phyloP scores from a whole-genome alignment of 2,329 filamentous ascomycete species.

The Sarocladium kiliense region DNA sequence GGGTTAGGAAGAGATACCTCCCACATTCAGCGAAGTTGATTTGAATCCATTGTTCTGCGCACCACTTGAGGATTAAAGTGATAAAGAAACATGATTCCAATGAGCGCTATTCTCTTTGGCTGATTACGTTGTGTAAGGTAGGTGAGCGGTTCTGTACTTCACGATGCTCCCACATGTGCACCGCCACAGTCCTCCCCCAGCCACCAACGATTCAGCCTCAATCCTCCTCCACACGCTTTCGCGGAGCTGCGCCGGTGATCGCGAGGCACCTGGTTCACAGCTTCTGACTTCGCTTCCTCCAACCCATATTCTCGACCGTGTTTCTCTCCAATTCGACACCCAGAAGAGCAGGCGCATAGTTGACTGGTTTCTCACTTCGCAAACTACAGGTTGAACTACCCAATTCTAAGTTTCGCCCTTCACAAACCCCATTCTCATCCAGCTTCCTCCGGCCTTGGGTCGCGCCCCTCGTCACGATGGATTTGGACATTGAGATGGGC shows the following conservation, averaged over 20 bases:
- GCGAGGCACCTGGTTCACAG: background rate
- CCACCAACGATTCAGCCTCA: background rate
- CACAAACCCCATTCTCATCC: background rate
- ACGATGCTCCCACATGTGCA: no score
- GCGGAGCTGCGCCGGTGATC: background rate
- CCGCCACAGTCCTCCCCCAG: background rate
- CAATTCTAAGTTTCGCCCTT: no score
- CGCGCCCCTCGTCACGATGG: conserved; percentile 43
- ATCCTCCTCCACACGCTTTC: background rate
- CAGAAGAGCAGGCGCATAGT: background rate
- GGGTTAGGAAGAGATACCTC: conserved; percentile 1
- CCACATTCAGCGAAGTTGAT: background rate
- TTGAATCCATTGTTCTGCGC: background rate
- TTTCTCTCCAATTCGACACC: no score
- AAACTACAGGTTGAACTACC: no score
- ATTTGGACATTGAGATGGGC: conserved; percentile 69
- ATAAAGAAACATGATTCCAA: no score
- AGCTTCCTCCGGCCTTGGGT: background rate
- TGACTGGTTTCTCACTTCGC: background rate
- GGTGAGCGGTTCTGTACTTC: no score
- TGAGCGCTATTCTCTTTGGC: background rate
- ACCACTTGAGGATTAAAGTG: no score
- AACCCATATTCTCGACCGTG: background rate
- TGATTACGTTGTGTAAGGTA: background rate
- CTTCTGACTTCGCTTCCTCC: background rate